These are phyloP conservation scores for Tothia fuscella DNA, from an alignment of 2,329 filamentous ascomycete genomes.

Conservation along the genomic window DNA sequence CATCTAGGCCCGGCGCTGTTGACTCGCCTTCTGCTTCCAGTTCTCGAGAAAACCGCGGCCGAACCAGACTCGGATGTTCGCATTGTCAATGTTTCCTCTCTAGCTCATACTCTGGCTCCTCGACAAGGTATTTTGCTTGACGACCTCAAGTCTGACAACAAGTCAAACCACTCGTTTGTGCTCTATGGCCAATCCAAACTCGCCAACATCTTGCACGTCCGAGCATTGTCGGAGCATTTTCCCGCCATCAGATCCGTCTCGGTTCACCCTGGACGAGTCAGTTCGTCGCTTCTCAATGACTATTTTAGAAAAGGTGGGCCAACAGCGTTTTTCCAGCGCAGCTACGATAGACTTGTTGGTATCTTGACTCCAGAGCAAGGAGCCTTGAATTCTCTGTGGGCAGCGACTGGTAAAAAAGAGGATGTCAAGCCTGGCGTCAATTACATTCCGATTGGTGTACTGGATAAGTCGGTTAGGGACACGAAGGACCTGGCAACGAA, in stretches of 20 bases:
- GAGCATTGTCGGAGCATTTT: constrained; percentile 30
- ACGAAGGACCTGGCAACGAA: no score
- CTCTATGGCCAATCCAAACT: constrained; percentile 40
- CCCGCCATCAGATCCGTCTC: constrained; percentile 32
- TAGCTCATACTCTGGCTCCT: constrained; percentile 17
- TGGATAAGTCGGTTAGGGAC: constrained; percentile 7
- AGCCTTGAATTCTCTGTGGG: constrained; percentile 9
- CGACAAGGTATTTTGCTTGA: constrained; percentile 25
- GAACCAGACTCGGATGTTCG: constrained; percentile 31
- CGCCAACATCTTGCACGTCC: constrained; percentile 36
- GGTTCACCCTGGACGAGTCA: constrained; percentile 38
- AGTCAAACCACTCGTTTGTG: no score
- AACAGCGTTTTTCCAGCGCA: no score
- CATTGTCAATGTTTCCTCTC: constrained; percentile 31
- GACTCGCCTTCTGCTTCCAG: constrained; percentile 33
- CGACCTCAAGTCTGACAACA: constrained; percentile 15
- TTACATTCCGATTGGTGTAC: constrained; percentile 7
- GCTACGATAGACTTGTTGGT: no score
- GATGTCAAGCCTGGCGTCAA: no score
- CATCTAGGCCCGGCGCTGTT: constrained; percentile 40
- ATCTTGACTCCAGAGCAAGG: constrained; percentile 4
- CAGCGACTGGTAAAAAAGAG: constrained; percentile 3
- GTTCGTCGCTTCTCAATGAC: constrained; percentile 36
- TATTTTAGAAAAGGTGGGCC: background rate
- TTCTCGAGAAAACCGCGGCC: constrained; percentile 27